phyloP scores from a whole-genome alignment of 139 green algal species.

The Coelastrella sp. region DNA sequence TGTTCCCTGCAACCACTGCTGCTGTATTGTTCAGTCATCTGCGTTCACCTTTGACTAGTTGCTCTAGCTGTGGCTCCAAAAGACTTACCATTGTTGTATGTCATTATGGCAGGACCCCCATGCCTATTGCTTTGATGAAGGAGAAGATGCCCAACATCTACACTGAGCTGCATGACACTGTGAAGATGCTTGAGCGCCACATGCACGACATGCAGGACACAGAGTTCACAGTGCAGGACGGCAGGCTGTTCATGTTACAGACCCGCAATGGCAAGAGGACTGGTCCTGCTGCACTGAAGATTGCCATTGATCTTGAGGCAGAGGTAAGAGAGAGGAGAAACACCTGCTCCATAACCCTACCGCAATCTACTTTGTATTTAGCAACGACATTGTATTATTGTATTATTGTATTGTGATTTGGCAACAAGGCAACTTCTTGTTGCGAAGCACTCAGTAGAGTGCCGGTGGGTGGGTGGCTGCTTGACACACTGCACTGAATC shows the following conservation, averaged over 20 bases:
- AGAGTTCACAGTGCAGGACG: conserved; percentile 93
- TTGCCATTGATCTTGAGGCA: conserved; percentile 81
- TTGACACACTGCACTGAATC: too few relatives aligned
- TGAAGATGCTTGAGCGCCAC: conserved; percentile 81
- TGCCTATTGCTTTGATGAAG: conserved; percentile 77
- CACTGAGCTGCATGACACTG: conserved; percentile 77
- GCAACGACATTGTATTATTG: too few relatives aligned
- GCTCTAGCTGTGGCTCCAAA: too few relatives aligned
- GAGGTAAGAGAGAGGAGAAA: conserved; percentile 54
- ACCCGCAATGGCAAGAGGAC: conserved; percentile 91
- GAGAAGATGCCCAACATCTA: conserved; percentile 83
- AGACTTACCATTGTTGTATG: not conserved
- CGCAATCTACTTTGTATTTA: too few relatives aligned
- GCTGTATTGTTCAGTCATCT: too few relatives aligned
- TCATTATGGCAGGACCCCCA: conserved; percentile 73
- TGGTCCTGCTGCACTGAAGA: conserved; percentile 78
- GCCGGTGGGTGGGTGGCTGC: too few relatives aligned
- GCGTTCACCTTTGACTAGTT: too few relatives aligned
- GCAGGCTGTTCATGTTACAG: conserved; percentile 91
- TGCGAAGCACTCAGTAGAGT: too few relatives aligned
- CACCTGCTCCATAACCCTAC: too few relatives aligned
- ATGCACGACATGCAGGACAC: conserved; percentile 94
- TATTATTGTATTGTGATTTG: too few relatives aligned
- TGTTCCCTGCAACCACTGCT: too few relatives aligned
- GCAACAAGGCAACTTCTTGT: too few relatives aligned